A percentile compares a stretch with the other conserved stretches of the same genome.
Evolutionary conservation across 1,139 yeast species (phyloP).

Genomic region (Neolecta irregularis): DNA sequence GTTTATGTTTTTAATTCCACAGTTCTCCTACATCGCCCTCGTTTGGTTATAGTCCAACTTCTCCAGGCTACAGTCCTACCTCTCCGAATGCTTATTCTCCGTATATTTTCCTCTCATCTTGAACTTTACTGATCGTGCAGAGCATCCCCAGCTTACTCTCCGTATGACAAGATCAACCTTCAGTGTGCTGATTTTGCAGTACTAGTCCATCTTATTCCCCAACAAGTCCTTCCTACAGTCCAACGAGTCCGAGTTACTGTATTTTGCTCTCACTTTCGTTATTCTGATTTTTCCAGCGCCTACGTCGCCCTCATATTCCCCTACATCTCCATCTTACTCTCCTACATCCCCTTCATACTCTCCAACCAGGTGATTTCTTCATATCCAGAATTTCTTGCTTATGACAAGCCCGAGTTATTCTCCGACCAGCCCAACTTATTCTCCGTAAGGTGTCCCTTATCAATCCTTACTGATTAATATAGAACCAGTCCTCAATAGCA

Average conservation of each 20-base stretch:
- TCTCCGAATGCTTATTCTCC: conserved; percentile 66
- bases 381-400: too few relatives aligned
- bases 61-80: conserved; percentile 59
- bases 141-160: conserved; percentile 63
- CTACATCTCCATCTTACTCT: conserved; percentile 44
- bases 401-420: conserved; percentile 40
- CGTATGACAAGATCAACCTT: too few relatives aligned
- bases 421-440: conserved; percentile 53
- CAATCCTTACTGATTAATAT: conserved; percentile 42
- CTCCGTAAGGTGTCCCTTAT: too few relatives aligned
- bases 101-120: conserved; percentile 65
- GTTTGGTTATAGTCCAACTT: conserved; percentile 59
- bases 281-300: conserved; percentile 59
- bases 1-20: conserved; percentile 43
- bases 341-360: conserved; percentile 54
- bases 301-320: conserved; percentile 53
- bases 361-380: conserved; percentile 50
- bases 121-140: conserved; percentile 53
- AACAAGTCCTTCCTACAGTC: conserved; percentile 47
- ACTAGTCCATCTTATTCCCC: conserved; percentile 64
- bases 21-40: conserved; percentile 46
- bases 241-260: conserved; percentile 58
- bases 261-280: too few relatives aligned
- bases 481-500: conserved; percentile 47
- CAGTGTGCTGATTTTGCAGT: conserved; percentile 51